Evolutionary conservation across 768 basidiomycete species (phyloP), one percentile per base, ranked within the genome.

Genomic region (Strobilomyces dryophilus): DNA sequence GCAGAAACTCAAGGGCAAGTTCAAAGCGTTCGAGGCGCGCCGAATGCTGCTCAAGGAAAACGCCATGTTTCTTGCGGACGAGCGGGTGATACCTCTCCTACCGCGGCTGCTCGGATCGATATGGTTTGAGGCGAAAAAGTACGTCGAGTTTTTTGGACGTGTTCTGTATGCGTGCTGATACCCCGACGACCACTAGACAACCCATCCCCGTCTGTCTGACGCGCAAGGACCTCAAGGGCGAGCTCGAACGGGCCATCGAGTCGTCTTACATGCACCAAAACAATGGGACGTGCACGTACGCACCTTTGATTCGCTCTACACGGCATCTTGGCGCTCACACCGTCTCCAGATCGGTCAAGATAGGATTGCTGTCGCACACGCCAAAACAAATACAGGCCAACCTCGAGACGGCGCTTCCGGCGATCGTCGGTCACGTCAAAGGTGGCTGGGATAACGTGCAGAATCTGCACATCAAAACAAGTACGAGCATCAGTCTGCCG

Each of bases 51-150:
- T 95, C 60, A 88, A 87, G 66, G 93, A 97, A 67, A 89, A 95
- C 59, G 95, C 84, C 8, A 66, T 98, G 58, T 99, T 98, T 73
- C 78, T 98, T 46, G 93, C 92, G 15, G 97, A 99, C 71, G 92
- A 97, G 56, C 77, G 93, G 27, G 77, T 99, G 40, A 74, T 95
- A 35, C 87, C 89, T n/a, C 71, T 92, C 49, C 79, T 98, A 51
- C 95, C 95, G 1, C 83, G 82, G 55, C 72, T 98, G 44, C 76
- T 98, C 3, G 97, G 97, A 7, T 84, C 82, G 47, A 88, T 87
- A 62, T 98, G 92, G 81, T 93, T 98, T 61, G 81, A 90, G 29
- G 92, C 94, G 1, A 98, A 98, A 74, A 98, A 98, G 94, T 97
- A 61, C 58, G 89, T 64, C 29, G 26, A 11, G 8, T 3, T 31